phyloP scores from a whole-genome alignment of 345 rosid genomes.

The Geranium brycei region DNA sequence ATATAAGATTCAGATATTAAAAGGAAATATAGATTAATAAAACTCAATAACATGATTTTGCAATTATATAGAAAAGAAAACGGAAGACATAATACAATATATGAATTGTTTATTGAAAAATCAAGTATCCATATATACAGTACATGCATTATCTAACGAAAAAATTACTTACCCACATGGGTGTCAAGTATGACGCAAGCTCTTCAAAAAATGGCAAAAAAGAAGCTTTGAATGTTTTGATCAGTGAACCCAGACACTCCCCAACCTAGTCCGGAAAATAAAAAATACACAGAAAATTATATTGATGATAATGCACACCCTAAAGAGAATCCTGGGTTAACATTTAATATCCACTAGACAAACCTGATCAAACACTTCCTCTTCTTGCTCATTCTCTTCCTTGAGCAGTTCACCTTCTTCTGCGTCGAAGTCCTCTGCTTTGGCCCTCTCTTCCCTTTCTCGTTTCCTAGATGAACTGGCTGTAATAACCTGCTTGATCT shows the following conservation, averaged over 20 bases:
- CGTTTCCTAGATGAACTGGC: constrained; percentile 92
- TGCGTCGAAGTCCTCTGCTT: constrained; percentile 95
- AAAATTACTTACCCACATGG: constrained; percentile 89
- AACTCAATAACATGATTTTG: background rate
- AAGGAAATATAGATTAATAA: too few relatives aligned
- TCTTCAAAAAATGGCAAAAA: constrained; percentile 94
- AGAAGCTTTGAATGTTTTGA: constrained; percentile 81
- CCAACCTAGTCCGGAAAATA: constrained; percentile 50
- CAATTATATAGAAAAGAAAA: background rate
- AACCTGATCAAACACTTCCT: constrained; percentile 98
- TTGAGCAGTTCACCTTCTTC: constrained; percentile 94
- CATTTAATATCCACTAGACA: constrained; percentile 13
- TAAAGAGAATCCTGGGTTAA: background rate
- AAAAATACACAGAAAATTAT: background rate
- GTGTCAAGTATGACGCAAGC: constrained; percentile 82
- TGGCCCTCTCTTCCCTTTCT: constrained; percentile 87
- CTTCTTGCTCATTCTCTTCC: constrained; percentile 99
- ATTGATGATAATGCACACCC: background rate
- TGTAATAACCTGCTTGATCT: constrained; percentile 81
- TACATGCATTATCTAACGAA: background rate
- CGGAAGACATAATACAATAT: background rate
- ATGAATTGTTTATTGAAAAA: too few relatives aligned
- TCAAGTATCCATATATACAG: too few relatives aligned
- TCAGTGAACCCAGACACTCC: constrained; percentile 92
- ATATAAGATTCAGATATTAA: too few relatives aligned